Evolutionary conservation across 2,329 filamentous ascomycete species (phyloP).

Genomic region (Rachicladosporium sp.): DNA sequence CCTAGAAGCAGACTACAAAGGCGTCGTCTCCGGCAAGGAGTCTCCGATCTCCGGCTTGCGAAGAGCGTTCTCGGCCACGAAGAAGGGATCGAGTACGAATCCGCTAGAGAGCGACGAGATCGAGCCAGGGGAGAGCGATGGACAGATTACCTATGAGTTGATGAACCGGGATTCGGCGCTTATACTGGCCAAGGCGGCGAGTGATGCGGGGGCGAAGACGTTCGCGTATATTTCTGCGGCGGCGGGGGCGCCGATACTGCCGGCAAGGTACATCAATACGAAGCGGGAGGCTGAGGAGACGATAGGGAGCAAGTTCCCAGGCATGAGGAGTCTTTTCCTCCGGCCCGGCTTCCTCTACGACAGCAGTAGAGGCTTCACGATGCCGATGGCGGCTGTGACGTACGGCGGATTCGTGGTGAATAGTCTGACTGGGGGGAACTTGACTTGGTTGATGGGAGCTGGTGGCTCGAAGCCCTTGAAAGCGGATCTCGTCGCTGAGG

Average conservation of each 20-base stretch:
- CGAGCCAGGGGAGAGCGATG: conserved; percentile 52
- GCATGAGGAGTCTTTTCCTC: conserved; percentile 69
- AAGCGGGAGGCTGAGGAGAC: conserved; percentile 81
- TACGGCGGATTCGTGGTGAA: conserved; percentile 68
- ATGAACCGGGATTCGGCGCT: conserved; percentile 93
- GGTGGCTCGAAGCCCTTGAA: conserved; percentile 77
- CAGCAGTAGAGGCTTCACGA: conserved; percentile 62
- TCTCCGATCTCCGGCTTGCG: conserved; percentile 67
- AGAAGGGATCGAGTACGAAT: conserved; percentile 47
- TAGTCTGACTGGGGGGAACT: conserved; percentile 58
- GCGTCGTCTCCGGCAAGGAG: conserved; percentile 70
- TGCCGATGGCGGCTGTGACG: conserved; percentile 71
- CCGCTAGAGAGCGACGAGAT: conserved; percentile 55
- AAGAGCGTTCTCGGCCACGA: conserved; percentile 61
- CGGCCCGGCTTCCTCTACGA: conserved; percentile 87
- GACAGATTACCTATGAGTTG: conserved; percentile 83
- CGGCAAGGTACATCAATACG: conserved; percentile 73
- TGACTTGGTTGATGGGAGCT: conserved; percentile 67
- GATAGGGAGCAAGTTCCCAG: conserved; percentile 59
- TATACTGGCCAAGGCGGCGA: conserved; percentile 65
- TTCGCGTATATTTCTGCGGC: conserved; percentile 88
- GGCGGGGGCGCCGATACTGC: conserved; percentile 72
- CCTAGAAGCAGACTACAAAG: conserved; percentile 96
- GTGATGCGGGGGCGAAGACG: conserved; percentile 48
- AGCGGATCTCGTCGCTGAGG: conserved; percentile 76